A percentile compares a stretch with the other conserved stretches of the same genome.
Conservation (phyloP, 306 rosid genomes). For the Rubus parviflorus region DNA sequence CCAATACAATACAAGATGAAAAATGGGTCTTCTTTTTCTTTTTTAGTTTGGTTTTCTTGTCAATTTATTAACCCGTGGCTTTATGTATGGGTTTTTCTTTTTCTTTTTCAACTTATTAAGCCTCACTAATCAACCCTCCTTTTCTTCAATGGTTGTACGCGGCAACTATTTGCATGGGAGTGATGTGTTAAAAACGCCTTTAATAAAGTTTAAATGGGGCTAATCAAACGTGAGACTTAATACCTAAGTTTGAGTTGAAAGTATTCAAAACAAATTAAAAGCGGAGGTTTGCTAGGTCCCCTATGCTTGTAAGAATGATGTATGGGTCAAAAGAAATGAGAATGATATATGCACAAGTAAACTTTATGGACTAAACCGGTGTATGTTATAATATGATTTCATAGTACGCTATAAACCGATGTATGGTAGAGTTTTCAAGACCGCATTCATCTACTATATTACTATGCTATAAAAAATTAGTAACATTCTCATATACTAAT, state of each 20-base stretch:
- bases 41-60: not conserved
- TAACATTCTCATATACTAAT: not conserved
- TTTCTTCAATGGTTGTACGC: not conserved
- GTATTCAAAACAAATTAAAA: not conserved
- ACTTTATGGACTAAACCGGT: not conserved
- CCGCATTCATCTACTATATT: too few relatives aligned
- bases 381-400: too few relatives aligned
- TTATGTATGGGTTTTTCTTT: not conserved
- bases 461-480: not conserved
- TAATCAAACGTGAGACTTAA: not conserved
- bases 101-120: not conserved
- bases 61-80: not conserved
- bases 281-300: not conserved
- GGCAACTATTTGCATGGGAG: conserved; percentile 5
- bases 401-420: not conserved
- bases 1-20: not conserved
- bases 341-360: not conserved
- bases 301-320: not conserved
- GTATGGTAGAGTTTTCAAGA: not conserved
- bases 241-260: not conserved
- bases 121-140: not conserved
- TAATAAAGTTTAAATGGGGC: not conserved
- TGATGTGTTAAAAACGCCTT: not conserved
- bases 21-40: not conserved
- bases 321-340: not conserved